Conservation (phyloP, 2,329 filamentous ascomycete genomes). For the Madurella fahalii region DNA sequence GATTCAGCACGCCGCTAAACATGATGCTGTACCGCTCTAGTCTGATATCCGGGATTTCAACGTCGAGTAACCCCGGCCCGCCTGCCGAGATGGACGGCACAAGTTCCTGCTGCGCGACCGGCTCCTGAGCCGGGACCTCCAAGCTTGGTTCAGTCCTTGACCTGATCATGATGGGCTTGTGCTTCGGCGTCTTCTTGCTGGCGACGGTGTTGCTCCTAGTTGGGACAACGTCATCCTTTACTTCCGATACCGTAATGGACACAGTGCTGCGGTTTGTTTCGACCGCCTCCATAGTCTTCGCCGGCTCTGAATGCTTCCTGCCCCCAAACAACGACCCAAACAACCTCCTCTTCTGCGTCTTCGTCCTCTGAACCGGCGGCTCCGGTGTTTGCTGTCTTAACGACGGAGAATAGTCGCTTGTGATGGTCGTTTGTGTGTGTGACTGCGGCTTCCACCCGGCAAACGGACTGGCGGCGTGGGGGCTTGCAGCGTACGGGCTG, state of each 20-base stretch:
- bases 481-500: constrained; percentile 21
- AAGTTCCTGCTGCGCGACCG: constrained; percentile 1
- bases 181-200: constrained; percentile 33
- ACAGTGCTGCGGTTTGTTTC: constrained; percentile 19
- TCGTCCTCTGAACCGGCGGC: constrained; percentile 38
- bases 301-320: constrained; percentile 37
- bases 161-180: constrained; percentile 42
- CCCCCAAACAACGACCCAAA: constrained; percentile 49
- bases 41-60: constrained; percentile 75
- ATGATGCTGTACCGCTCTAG: constrained; percentile 93
- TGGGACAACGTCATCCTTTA: constrained; percentile 18
- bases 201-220: constrained; percentile 37
- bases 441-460: constrained; percentile 17
- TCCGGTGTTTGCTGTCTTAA: constrained; percentile 14
- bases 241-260: constrained; percentile 14
- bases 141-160: constrained; percentile 39
- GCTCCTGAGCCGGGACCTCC: constrained; percentile 15
- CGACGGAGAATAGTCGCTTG: constrained; percentile 16
- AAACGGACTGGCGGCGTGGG: neutral
- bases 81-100: constrained; percentile 2
- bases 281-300: constrained; percentile 23
- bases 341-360: constrained; percentile 56
- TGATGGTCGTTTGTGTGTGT: neutral
- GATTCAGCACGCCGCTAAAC: constrained; percentile 72
- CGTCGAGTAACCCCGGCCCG: constrained; percentile 52